These are phyloP conservation scores for Vitis hybrid DNA, from an alignment of 177 flowering plant genomes.

Conservation along the genomic window DNA sequence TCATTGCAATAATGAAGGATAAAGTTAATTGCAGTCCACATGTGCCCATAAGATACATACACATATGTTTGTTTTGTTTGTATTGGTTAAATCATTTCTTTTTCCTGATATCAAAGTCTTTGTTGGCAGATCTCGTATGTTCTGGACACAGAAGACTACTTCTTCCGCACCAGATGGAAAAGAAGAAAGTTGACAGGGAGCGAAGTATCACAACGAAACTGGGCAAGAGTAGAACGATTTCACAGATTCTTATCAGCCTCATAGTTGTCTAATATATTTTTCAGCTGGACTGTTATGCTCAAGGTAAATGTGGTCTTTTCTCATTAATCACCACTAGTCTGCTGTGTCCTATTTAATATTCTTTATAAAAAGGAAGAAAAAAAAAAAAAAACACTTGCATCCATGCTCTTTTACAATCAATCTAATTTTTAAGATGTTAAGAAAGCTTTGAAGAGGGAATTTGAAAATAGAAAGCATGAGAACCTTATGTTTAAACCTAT, in stretches of 20 bases:
- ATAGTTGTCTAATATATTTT: not conserved
- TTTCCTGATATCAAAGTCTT: constrained; percentile 1
- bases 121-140: constrained; percentile 46
- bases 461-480: not conserved
- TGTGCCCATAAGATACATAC: no score
- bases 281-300: not conserved
- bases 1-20: no score
- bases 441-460: not conserved
- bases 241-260: constrained; percentile 27
- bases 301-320: constrained; percentile 2
- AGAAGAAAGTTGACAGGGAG: constrained; percentile 5
- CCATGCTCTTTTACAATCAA: not conserved
- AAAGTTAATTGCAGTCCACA: no score
- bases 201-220: constrained; percentile 6
- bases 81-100: not conserved
- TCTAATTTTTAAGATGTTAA: not conserved
- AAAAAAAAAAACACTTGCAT: not conserved
- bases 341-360: not conserved
- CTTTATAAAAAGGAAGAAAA: not conserved
- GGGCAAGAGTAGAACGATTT: constrained; percentile 30
- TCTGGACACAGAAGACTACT: constrained; percentile 50
- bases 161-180: constrained; percentile 29
- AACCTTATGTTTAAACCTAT: no score
- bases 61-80: no score
- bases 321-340: not conserved